phyloP scores from a whole-genome alignment of 2,329 filamentous ascomycete genomes.

The Didymella sp. region DNA sequence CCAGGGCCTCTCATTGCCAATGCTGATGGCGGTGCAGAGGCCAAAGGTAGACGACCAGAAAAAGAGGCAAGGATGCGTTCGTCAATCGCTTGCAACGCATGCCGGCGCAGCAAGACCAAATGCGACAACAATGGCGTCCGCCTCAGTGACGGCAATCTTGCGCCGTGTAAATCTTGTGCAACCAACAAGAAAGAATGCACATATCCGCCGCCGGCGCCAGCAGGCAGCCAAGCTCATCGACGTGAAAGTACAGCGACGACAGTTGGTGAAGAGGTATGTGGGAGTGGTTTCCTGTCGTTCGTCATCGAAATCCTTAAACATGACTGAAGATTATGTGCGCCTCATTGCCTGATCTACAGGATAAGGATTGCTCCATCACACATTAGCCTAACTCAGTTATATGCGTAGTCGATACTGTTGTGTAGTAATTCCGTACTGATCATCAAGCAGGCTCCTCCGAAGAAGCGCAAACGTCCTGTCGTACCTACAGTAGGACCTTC shows the following conservation, averaged over 20 bases:
- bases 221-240: constrained; percentile 48
- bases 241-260: constrained; percentile 44
- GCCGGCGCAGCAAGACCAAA: constrained; percentile 83
- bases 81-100: constrained; percentile 78
- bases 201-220: constrained; percentile 65
- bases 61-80: constrained; percentile 66
- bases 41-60: constrained; percentile 27
- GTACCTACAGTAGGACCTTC: constrained; percentile 40
- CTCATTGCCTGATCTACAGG: background rate
- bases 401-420: background rate
- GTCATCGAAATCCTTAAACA: background rate
- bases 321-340: background rate
- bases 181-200: constrained; percentile 74
- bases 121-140: constrained; percentile 77
- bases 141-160: constrained; percentile 58
- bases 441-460: constrained; percentile 20
- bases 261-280: constrained; percentile 34
- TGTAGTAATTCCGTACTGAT: background rate
- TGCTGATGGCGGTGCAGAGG: constrained; percentile 28
- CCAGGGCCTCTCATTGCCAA: constrained; percentile 32
- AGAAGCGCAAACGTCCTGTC: constrained; percentile 49
- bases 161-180: constrained; percentile 74
- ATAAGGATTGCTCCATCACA: background rate
- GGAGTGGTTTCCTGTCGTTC: background rate
- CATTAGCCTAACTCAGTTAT: background rate